A percentile compares a stretch with the other conserved stretches of the same genome.
Evolutionary conservation across 768 basidiomycete species (phyloP).

Genomic region (Pleurotus citrinopileatus): DNA sequence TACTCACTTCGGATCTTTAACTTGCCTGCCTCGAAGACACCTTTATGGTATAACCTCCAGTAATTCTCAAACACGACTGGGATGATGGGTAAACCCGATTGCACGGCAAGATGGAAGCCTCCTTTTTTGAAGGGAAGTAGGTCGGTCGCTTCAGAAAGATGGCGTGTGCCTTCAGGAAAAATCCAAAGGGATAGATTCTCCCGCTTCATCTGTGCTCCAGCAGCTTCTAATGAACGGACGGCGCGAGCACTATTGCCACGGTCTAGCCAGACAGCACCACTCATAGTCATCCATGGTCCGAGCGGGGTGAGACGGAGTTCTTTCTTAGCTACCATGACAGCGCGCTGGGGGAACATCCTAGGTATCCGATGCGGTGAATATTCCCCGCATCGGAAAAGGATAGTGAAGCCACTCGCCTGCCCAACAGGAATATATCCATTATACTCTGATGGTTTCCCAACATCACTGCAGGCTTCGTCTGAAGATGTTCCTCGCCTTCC

Average conservation of each 20-base stretch:
- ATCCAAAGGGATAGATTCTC: slow-evolving; percentile 81
- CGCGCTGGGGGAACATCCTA: slow-evolving; percentile 78
- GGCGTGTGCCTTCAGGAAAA: slow-evolving; percentile 95
- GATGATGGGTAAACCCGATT: slow-evolving; percentile 86
- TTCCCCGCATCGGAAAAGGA: slow-evolving; percentile 11
- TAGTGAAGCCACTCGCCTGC: slow-evolving; percentile 50
- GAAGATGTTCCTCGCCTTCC: slow-evolving; percentile 83
- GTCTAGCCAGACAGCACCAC: slow-evolving; percentile 90
- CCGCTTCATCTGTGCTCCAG: slow-evolving; percentile 75
- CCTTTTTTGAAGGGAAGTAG: slow-evolving; percentile 96
- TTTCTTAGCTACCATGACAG: slow-evolving; percentile 92
- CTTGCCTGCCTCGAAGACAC: slow-evolving; percentile 70
- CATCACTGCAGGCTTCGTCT: slow-evolving; percentile 67
- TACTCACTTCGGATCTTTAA: slow-evolving; percentile 79
- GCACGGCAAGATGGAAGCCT: slow-evolving; percentile 93
- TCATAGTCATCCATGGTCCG: slow-evolving; percentile 87
- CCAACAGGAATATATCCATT: slow-evolving; percentile 82
- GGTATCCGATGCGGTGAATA: slow-evolving; percentile 9
- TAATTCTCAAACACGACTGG: slow-evolving; percentile 96
- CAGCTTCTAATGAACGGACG: slow-evolving; percentile 69
- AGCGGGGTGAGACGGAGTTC: slow-evolving; percentile 84
- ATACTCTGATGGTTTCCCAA: slow-evolving; percentile 94
- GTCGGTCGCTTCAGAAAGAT: slow-evolving; percentile 58
- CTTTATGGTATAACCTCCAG: slow-evolving; percentile 78
- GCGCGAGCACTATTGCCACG: slow-evolving; percentile 77